Evolutionary conservation across 371 early-diverging fungal genomes (phyloP).

Genomic region (Circinella umbellata): DNA sequence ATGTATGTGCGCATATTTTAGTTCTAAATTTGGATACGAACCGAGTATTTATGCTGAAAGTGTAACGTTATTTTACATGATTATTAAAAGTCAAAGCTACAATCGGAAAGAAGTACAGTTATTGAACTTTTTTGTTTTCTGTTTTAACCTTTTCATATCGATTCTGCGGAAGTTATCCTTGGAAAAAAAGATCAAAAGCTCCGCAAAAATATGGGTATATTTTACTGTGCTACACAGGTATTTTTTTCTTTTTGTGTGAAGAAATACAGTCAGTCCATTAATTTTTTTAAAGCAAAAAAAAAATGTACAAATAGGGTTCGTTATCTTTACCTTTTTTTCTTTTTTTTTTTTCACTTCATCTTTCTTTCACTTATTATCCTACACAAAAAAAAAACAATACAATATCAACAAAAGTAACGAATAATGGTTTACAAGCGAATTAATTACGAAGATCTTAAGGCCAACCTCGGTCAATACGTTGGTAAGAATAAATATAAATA

Average conservation of each 20-base stretch:
- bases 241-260: background rate
- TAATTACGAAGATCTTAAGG: slow-evolving; percentile 10
- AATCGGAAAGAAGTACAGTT: too few species aligned
- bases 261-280: background rate
- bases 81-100: too few species aligned
- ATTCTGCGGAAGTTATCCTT: background rate
- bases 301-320: background rate
- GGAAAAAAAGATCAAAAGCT: background rate
- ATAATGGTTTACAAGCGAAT: slow-evolving; percentile 12
- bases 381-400: background rate
- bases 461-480: slow-evolving; percentile 11
- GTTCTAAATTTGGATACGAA: too few species aligned
- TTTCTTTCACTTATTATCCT: background rate
- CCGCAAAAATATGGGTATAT: background rate
- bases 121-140: too few species aligned
- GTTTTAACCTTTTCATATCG: background rate
- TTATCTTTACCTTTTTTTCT: background rate
- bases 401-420: too few species aligned
- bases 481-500: background rate
- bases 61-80: too few species aligned
- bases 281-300: background rate
- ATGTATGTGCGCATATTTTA: too few species aligned
- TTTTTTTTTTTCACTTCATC: background rate
- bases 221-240: background rate
- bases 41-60: too few species aligned